Base-by-base conservation (phyloP, 129 eudicot genomes). In the Mikania micrantha region DNA sequence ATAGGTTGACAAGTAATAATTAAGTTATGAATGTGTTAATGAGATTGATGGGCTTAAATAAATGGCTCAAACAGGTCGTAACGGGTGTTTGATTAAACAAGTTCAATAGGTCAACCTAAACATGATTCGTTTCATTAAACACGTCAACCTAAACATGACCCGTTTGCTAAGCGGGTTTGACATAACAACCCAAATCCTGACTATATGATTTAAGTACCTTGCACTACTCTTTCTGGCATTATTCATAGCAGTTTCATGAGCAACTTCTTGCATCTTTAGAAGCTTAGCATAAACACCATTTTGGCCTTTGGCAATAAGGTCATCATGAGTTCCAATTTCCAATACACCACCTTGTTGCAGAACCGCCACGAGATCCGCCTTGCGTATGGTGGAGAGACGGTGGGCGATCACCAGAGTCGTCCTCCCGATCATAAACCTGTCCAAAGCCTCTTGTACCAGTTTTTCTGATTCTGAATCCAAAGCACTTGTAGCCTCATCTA, bases 401-500 rank as follows among this genome's bases (percentile, higher is more conserved):
- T 94, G 99, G 44, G 99, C 99, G 28, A 94, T 90, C 29, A 94
- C 97, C 6, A 94, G 87, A 56, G 99, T 94, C 4, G 99, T 94
- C 70, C 99, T 69, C 36, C 97, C 99, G 17, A 89, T 94, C 99
- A 90, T 90, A 81, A 94, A 89, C 42, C 97, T 77, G 52, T 94
- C 97, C 31, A 94, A 81, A 0, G 99, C 99, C 66, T 94, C 99
- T 78, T 94, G 99, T 54, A 94, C 99, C 16, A 94, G 78, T 67
- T 87, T 94, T 41, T 94, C 99, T 0, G 99, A 94, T 77, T 94
- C 99, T 8, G 99, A 86, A 70, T 94, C 99, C 15, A 94, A 59
- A 4, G 99, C 99, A 63, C 99, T 94, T 19, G 99, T 94, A 24
- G 99, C 99, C 79, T 94, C 99, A 9, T 94, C 99, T 52, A 94